Evolutionary conservation across 495 filamentous ascomycete species (phyloP), one percentile per base, ranked within the genome.

Genomic region (Penicillium cosmopolitanum): DNA sequence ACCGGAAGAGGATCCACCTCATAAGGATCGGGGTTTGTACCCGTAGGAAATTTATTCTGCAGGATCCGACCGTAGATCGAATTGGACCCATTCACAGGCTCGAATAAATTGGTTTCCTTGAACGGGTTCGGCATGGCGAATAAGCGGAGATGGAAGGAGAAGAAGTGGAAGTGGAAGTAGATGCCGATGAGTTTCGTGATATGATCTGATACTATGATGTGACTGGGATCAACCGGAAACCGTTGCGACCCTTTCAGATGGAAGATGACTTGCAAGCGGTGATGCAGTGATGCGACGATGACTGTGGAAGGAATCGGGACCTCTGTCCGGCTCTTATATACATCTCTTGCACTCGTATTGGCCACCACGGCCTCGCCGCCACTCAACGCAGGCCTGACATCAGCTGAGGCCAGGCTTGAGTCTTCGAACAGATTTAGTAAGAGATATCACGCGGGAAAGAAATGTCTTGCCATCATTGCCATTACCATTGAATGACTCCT

Each of bases 301-400:
- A 48, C 21, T 7, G 11, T 28, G 19, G 23, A 48, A 23, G 11
- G 12, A 28, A 28, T 28, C 55, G 58, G 60, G 56, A 63, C 25
- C n/a, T 13, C 23, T 43, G 48, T 19, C 51, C 52, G 64, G 51
- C 56, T 38, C 55, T 52, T 61, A 59, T 64, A 40, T 33, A 31
- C 13, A 43, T 23, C 18, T 50, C 18, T 28, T 48, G 21, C 42
- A 18, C 19, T 28, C 35, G 13, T 16, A 5, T 13, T 4, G 25
- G 19, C 19, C 13, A 42, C 28, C 6, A 31, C 1, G 8, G 28
- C 28, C 28, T 7, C 6, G 5, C 46, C 25, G 40, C 55, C 51
- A 51, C 52, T 18, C 35, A 15, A 54, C 33, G 55, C 56, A 33
- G 51, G 15, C 3, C 18, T 63, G 61, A 59, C 56, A 59, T 58